These are phyloP conservation scores for Clavariopsis aquatica DNA, from an alignment of 495 filamentous ascomycete genomes.

Conservation along the genomic window DNA sequence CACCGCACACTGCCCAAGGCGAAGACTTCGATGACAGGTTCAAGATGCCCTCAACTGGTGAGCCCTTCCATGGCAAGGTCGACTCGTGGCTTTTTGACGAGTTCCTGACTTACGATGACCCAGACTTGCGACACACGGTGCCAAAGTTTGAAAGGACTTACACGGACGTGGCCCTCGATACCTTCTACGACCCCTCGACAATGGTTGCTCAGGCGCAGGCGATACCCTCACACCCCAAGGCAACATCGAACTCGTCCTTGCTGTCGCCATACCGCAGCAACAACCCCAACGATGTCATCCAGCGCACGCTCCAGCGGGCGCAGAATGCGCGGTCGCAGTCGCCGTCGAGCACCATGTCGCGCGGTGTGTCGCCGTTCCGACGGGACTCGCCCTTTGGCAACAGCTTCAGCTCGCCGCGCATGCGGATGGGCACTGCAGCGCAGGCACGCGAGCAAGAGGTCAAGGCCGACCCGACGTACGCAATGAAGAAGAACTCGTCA, in stretches of 20 bases:
- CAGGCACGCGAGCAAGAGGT: conserved; percentile 61
- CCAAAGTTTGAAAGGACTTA: conserved; percentile 85
- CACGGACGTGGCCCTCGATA: conserved; percentile 81
- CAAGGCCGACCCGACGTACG: conserved; percentile 56
- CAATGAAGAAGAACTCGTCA: conserved; percentile 42
- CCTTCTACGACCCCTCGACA: conserved; percentile 75
- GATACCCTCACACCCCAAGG: conserved; percentile 41
- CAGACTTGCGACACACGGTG: conserved; percentile 47
- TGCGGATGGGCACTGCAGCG: conserved; percentile 58
- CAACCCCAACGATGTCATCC: conserved; percentile 57
- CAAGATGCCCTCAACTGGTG: conserved; percentile 41
- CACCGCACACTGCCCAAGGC: conserved; percentile 56
- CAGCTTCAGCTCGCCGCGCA: conserved; percentile 44
- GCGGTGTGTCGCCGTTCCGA: conserved; percentile 82
- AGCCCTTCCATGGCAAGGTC: conserved; percentile 39
- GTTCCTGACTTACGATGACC: conserved; percentile 57
- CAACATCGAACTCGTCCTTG: conserved; percentile 45
- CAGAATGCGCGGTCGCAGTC: conserved; percentile 66
- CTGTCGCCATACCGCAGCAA: conserved; percentile 57
- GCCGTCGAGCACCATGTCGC: conserved; percentile 55
- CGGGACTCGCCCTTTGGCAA: conserved; percentile 65
- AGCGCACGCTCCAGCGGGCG: conserved; percentile 73
- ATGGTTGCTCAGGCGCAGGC: conserved; percentile 51
- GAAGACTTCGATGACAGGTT: conserved; percentile 53
- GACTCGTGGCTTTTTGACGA: conserved; percentile 58